Evolutionary conservation across 2,329 filamentous ascomycete genomes (phyloP).

Genomic region (Fusarium falciforme): DNA sequence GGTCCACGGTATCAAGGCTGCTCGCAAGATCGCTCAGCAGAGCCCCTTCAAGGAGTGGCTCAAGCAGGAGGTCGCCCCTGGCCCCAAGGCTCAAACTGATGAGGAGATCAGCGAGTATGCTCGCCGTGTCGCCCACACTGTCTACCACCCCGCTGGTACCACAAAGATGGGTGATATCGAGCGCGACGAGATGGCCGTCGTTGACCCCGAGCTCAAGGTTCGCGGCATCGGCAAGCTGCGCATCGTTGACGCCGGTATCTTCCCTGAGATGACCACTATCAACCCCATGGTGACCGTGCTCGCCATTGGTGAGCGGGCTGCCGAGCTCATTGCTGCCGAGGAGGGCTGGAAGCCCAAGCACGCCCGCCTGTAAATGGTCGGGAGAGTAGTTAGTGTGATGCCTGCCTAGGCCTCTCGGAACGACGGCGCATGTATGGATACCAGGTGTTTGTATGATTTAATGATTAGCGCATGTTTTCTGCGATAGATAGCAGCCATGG

Average conservation of each 20-base stretch:
- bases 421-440: slow-evolving; percentile 11
- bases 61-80: slow-evolving; percentile 83
- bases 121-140: slow-evolving; percentile 83
- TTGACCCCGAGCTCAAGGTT: slow-evolving; percentile 80
- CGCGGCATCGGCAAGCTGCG: slow-evolving; percentile 78
- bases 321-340: slow-evolving; percentile 80
- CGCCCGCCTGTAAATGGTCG: slow-evolving; percentile 46
- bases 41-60: slow-evolving; percentile 86
- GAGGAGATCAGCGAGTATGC: slow-evolving; percentile 87
- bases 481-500: background rate
- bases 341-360: slow-evolving; percentile 62
- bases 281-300: slow-evolving; percentile 94
- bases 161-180: slow-evolving; percentile 87
- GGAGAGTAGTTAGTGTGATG: background rate
- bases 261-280: slow-evolving; percentile 86
- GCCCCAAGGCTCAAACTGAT: slow-evolving; percentile 78
- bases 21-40: slow-evolving; percentile 80
- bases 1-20: slow-evolving; percentile 80
- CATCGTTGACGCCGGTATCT: slow-evolving; percentile 88
- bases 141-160: slow-evolving; percentile 90
- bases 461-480: slow-evolving; percentile 33
- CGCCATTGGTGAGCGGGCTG: slow-evolving; percentile 83
- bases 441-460: slow-evolving; percentile 31
- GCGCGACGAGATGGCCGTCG: slow-evolving; percentile 79
- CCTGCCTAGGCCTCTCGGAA: slow-evolving; percentile 6